phyloP scores from a whole-genome alignment of 306 rosid genomes.

The Carpinus fangiana region DNA sequence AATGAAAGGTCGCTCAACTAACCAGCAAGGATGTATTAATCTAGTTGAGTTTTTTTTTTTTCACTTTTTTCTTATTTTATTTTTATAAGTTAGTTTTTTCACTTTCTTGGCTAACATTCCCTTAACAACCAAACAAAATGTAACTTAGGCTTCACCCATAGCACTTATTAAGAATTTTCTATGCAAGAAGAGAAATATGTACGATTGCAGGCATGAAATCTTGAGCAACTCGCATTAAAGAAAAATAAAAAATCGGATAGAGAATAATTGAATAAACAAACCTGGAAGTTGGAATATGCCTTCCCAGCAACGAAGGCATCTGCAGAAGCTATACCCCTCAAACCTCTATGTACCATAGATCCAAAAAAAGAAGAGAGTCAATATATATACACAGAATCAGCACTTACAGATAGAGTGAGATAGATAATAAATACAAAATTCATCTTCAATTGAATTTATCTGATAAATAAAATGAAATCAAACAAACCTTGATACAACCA shows the following conservation, averaged over 20 bases:
- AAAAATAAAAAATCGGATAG: background rate
- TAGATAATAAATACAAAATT: background rate
- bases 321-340: constrained; percentile 39
- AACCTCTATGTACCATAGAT: constrained; percentile 43
- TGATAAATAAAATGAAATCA: background rate
- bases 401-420: too few species aligned
- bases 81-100: background rate
- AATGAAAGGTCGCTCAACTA: background rate
- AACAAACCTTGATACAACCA: constrained; percentile 43
- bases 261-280: constrained; percentile 1
- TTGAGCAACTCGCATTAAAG: background rate
- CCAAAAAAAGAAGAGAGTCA: background rate
- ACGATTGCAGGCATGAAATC: background rate
- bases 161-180: background rate
- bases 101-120: background rate
- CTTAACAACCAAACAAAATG: background rate
- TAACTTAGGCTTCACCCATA: background rate
- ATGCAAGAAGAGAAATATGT: too few species aligned
- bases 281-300: constrained; percentile 64
- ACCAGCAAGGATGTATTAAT: background rate
- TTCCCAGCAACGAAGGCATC: constrained; percentile 43
- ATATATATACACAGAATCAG: background rate
- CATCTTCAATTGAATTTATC: too few species aligned
- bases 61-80: too few species aligned
- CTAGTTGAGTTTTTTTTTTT: background rate